These are phyloP conservation scores for Brettanomyces bruxellensis DNA, from an alignment of 805 yeast species.

Conservation along the genomic window DNA sequence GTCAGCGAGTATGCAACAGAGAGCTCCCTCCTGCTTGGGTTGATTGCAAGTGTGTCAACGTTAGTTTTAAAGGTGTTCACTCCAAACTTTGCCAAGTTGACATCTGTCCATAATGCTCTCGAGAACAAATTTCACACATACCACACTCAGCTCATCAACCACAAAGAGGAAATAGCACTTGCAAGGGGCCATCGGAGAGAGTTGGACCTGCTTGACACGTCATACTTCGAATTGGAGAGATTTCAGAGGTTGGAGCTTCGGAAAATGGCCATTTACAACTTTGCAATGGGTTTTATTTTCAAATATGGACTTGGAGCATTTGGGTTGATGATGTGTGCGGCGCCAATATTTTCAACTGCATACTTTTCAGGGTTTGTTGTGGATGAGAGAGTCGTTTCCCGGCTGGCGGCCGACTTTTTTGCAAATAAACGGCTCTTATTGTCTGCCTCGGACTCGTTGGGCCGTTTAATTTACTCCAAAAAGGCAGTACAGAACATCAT, in stretches of 20 bases:
- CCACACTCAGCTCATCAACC: slow-evolving; percentile 72
- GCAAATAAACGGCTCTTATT: slow-evolving; percentile 79
- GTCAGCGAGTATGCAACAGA: slow-evolving; percentile 66
- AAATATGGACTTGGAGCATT: slow-evolving; percentile 96
- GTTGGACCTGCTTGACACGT: slow-evolving; percentile 62
- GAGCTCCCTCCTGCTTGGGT: slow-evolving; percentile 69
- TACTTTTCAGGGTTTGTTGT: slow-evolving; percentile 32
- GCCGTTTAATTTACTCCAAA: slow-evolving; percentile 77
- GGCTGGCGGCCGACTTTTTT: slow-evolving; percentile 71
- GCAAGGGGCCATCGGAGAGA: slow-evolving; percentile 77
- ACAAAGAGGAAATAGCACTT: slow-evolving; percentile 81
- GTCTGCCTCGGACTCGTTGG: slow-evolving; percentile 82
- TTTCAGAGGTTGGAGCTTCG: slow-evolving; percentile 70
- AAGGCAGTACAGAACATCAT: slow-evolving; percentile 74
- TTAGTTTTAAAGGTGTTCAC: slow-evolving; percentile 63
- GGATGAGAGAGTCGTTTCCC: slow-evolving; percentile 25
- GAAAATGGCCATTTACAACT: slow-evolving; percentile 66
- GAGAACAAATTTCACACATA: slow-evolving; percentile 80
- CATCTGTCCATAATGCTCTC: slow-evolving; percentile 64
- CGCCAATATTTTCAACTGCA: slow-evolving; percentile 60
- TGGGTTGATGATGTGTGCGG: slow-evolving; percentile 77
- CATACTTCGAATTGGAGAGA: slow-evolving; percentile 72
- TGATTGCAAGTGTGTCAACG: slow-evolving; percentile 76
- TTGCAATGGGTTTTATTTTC: slow-evolving; percentile 80
- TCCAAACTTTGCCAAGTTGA: slow-evolving; percentile 81